These are phyloP conservation scores for Pseudogymnoascus sp. DNA, from an alignment of 2,329 filamentous ascomycete species.

Conservation along the genomic window DNA sequence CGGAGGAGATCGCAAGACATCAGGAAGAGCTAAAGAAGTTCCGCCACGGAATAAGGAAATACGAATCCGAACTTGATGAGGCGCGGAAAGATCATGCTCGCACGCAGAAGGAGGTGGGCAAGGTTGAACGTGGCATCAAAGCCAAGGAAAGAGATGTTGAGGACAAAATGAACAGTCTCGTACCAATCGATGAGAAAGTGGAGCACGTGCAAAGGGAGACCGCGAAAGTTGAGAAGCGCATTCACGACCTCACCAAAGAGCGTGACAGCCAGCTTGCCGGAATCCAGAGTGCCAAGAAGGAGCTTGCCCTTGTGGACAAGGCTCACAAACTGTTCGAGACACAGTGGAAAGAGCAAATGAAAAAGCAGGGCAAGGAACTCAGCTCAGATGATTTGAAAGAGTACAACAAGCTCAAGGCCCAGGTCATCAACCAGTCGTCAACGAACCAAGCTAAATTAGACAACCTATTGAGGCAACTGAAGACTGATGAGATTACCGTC, in stretches of 20 bases:
- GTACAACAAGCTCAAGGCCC: slow-evolving; percentile 74
- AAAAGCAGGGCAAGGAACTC: slow-evolving; percentile 77
- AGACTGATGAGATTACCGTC: slow-evolving; percentile 84
- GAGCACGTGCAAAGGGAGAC: slow-evolving; percentile 65
- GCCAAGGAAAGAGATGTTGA: slow-evolving; percentile 80
- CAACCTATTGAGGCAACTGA: slow-evolving; percentile 78
- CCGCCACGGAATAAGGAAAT: slow-evolving; percentile 77
- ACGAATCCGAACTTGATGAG: slow-evolving; percentile 68
- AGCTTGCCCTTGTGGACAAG: slow-evolving; percentile 78
- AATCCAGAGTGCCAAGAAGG: slow-evolving; percentile 68
- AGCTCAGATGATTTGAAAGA: slow-evolving; percentile 81
- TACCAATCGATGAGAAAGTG: slow-evolving; percentile 90
- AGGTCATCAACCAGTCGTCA: slow-evolving; percentile 76
- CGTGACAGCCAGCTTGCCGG: slow-evolving; percentile 60
- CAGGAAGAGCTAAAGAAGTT: slow-evolving; percentile 93
- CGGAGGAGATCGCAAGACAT: slow-evolving; percentile 80
- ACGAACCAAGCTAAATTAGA: slow-evolving; percentile 75
- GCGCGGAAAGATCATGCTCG: slow-evolving; percentile 77
- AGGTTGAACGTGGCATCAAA: slow-evolving; percentile 78
- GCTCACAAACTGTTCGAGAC: slow-evolving; percentile 82
- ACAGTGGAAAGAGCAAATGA: slow-evolving; percentile 76
- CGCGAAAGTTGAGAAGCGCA: slow-evolving; percentile 57
- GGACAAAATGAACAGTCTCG: slow-evolving; percentile 72
- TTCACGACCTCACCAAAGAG: slow-evolving; percentile 66
- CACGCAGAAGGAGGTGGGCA: slow-evolving; percentile 65